Base-by-base conservation (phyloP, 331 rosid species). In the Cydonia oblonga region DNA sequence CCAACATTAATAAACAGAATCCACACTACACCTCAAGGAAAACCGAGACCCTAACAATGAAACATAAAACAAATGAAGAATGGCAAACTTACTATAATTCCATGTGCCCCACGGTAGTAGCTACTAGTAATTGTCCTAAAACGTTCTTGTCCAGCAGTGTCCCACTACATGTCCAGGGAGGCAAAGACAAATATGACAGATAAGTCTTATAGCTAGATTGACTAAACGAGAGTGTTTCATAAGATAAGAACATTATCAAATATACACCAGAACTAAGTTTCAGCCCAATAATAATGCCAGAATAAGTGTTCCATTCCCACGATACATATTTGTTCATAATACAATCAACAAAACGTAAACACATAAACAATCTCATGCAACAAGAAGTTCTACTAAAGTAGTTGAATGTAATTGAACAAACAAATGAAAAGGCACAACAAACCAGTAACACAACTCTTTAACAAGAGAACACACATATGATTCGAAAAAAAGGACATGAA, bases 91-190 rank as follows among this genome's bases (percentile, higher is more conserved):
- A 85, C 88, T 53, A 85, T 85, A 65, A 85, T 85, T 80, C 88
- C 88, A 67, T 85, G 88, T 9, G 88, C 88, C 54, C 88, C 88
- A 26, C 88, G 84, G 77, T 85, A 85, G 84, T 85, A 85, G 79
- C 88, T 85, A 74, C 88, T 85, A 22, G 88, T 85, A 38, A 85
- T 85, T 66, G 88, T 85, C 77, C 89, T 75, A 56, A 85, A 85
- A 74, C 89, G 89, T 69, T 85, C 89, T 79, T 85, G 89, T 32
- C 89, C 89, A 35, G 89, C 89, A 54, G 89, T 85, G 57, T 85
- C 89, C 89, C 89, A 85, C 89, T 85, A 67, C 76, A 81, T n/a
- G 44, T 65, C 49, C 74, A 60, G 42, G 9, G 42, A 28, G 68
- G n/a, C 16, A 32, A 62, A 8, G 19, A 1, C 14, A 23, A 42